Evolutionary conservation across 345 rosid species (phyloP), one percentile per base, ranked within the genome.

Genomic region (Cochlearia excelsa): DNA sequence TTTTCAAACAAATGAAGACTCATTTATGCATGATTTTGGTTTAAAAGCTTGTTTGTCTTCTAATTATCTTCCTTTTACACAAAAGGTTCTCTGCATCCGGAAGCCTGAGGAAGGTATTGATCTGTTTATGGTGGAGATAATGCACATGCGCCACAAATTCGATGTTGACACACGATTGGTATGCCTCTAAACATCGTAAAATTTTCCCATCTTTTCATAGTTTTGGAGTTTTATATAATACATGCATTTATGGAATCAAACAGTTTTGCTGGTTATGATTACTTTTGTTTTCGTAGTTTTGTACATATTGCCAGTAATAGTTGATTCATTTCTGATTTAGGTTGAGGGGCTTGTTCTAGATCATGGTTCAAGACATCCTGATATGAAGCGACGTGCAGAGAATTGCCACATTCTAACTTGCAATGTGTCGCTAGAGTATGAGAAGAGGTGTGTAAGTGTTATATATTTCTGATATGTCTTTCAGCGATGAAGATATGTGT

Each of bases 71-170:
- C 58, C 1, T 59, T 45, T 64, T 44, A 59, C 66, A 58, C 74
- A 58, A 30, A 69, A 93, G 99, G 97, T 93, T 53, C 99, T 93
- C 23, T 85, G 96, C 61, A 76, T 93, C 61, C 76, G 84, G 63
- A 94, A 85, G 74, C 90, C 97, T 16, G 93, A 85, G 74, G 99
- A 94, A 73, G 73, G 78, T 35, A 79, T 94, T 66, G 99, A 94
- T 80, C 83, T 94, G 30, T 94, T 94, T 74, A 94, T 94, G 99
- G 99, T 94, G 74, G 99, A 94, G 81, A 84, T 94, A 46, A 94
- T 94, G 97, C 97, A 94, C 86, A 94, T 94, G 99, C 92, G 96
- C 35, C 97, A 94, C 65, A 94, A 90, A 75, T 94, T 94, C 74
- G 99, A 90, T 59, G 92, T 84, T 1, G 97, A 94, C 74, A 94